phyloP scores from a whole-genome alignment of 2,329 filamentous ascomycete genomes.

The Apiospora sp. region DNA sequence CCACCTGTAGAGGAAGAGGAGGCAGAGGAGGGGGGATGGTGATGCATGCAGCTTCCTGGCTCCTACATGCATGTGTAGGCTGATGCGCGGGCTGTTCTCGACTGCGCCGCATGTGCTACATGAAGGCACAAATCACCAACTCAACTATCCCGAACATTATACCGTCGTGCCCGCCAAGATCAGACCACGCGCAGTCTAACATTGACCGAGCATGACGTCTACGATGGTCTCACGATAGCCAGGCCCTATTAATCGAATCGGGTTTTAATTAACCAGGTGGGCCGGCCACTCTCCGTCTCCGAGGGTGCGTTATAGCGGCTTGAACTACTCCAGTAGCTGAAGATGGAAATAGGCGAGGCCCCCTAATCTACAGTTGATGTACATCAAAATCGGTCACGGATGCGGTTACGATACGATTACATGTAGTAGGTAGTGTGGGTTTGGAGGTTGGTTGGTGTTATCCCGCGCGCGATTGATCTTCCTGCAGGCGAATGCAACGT shows the following conservation, averaged over 20 bases:
- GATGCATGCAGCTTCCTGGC: background rate
- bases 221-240: background rate
- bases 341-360: no score
- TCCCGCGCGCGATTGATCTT: conserved; percentile 11
- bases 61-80: background rate
- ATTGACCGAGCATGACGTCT: conserved; percentile 17
- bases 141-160: background rate
- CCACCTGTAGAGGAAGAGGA: background rate
- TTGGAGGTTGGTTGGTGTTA: conserved; percentile 1
- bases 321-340: background rate
- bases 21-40: background rate
- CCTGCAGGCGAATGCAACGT: conserved; percentile 10
- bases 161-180: background rate
- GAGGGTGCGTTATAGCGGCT: background rate
- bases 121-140: background rate
- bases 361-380: background rate
- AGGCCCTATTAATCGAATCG: background rate
- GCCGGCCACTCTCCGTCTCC: conserved; percentile 3
- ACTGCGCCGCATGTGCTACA: background rate
- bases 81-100: background rate
- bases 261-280: background rate
- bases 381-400: background rate
- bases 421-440: conserved; percentile 9
- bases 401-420: conserved; percentile 5
- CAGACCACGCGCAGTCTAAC: background rate